Evolutionary conservation across 164 flowering plant genomes (phyloP).

Genomic region (Berberis thunbergii): DNA sequence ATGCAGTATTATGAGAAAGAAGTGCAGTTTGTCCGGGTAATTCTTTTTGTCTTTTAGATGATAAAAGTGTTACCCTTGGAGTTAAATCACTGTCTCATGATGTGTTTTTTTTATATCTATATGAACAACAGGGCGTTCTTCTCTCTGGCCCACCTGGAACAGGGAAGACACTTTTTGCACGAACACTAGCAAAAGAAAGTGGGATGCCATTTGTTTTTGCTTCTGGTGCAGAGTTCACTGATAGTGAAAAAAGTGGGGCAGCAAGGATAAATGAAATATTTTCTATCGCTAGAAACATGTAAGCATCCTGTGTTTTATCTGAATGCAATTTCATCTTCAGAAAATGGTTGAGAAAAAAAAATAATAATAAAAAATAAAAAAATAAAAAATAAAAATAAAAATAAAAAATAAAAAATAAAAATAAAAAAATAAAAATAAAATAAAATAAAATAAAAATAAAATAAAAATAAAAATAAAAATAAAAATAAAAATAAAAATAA

Average conservation of each 20-base stretch:
- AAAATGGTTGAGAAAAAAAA: too few species aligned
- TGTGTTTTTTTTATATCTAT: slow-evolving; percentile 4
- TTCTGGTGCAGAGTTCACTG: slow-evolving; percentile 96
- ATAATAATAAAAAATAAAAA: too few species aligned
- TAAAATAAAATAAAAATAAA: too few species aligned
- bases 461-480: too few species aligned
- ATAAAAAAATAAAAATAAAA: too few species aligned
- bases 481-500: too few species aligned
- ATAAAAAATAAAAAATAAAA: too few species aligned
- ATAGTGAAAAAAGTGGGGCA: slow-evolving; percentile 88
- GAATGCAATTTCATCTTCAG: background rate
- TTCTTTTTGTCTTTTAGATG: slow-evolving; percentile 3
- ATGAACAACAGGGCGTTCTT: slow-evolving; percentile 75
- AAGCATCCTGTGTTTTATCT: slow-evolving; percentile 11
- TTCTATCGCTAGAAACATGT: slow-evolving; percentile 90
- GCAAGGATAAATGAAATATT: slow-evolving; percentile 88
- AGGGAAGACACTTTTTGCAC: slow-evolving; percentile 95
- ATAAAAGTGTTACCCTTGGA: background rate
- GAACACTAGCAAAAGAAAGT: slow-evolving; percentile 93
- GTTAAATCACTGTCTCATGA: background rate
- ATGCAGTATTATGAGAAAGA: slow-evolving; percentile 80
- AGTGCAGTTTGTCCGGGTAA: slow-evolving; percentile 91
- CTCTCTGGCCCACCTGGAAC: slow-evolving; percentile 98
- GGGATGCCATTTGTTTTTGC: slow-evolving; percentile 97
- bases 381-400: too few species aligned